Conservation (phyloP, 306 rosid species). For the Lagenaria siceraria region DNA sequence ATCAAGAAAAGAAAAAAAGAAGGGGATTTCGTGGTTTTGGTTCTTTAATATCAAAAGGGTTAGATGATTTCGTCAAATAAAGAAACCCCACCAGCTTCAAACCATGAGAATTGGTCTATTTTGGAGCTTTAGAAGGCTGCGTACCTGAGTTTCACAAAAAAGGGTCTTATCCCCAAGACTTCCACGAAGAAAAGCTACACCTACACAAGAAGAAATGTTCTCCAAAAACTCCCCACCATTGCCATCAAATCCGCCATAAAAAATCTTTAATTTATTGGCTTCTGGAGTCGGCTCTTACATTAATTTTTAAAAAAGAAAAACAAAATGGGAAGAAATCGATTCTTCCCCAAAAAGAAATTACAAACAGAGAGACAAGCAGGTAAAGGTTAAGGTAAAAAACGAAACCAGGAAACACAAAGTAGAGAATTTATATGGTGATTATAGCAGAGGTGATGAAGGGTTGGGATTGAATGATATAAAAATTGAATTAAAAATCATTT, state of each 20-base stretch:
- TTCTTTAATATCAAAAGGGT: background rate
- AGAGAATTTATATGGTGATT: background rate
- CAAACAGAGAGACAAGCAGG: background rate
- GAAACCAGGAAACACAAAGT: background rate
- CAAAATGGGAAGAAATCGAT: background rate
- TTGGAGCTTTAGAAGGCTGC: constrained; percentile 1
- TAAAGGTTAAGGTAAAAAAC: background rate
- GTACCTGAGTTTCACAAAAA: background rate
- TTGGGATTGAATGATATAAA: background rate
- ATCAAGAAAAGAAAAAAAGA: background rate
- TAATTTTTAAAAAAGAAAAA: background rate
- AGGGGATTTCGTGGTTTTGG: background rate
- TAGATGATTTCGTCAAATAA: background rate
- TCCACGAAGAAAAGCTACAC: background rate
- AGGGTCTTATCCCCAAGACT: background rate
- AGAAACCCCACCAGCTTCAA: background rate
- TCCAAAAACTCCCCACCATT: background rate
- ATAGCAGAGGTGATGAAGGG: background rate
- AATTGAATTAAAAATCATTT: background rate
- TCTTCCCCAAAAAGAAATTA: background rate
- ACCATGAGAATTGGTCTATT: constrained; percentile 7
- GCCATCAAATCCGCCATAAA: background rate
- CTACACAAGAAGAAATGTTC: background rate
- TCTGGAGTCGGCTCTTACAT: background rate
- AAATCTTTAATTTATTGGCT: background rate